Evolutionary conservation across 176 grass and related monocot genomes (phyloP), one percentile per base, ranked within the genome.

Genomic region (Eleusine indica): DNA sequence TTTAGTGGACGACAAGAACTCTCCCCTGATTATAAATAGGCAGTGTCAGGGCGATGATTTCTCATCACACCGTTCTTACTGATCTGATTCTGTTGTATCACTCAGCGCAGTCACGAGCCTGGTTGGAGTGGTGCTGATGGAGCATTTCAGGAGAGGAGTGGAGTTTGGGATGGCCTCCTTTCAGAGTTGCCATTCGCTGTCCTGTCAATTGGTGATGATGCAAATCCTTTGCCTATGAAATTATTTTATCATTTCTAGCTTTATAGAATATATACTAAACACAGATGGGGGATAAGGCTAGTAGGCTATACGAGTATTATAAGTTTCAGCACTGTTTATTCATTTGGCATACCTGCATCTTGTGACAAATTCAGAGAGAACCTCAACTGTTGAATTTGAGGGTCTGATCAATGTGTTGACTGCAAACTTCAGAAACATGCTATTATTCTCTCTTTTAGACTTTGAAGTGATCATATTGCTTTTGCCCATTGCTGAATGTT

Each of bases 151-250:
- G 85, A 94, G 47, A 68, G 88, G 89, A 43, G 81, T 91, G 17
- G 89, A 92, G 85, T 77, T 92, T 72, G 91, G 91, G 77, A 83
- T 71, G 75, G 75, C 88, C 52, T 77, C 87, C 42, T 86, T 90
- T 77, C 87, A 89, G 47, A 92, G 85, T 75, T 87, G 91, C 76
- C 89, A 84, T 71, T 88, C 91, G 1, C 17, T 94, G 70, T 87
- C 87, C 0, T 82, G 80, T 80, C 84, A 89, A 82, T 79, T 75
- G 89, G 91, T 92, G 86, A 78, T 79, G 60, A 39, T 80, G 37
- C 65, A 41, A 72, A 51, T 10, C n/a, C 67, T 65, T 77, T 64
- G 46, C 76, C 8, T 63, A 2, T 28, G 9, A 79, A 66, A 29
- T 79, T 74, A 68, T 56, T 65, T 46, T 58, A 49, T 63, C 2